These are phyloP conservation scores for Phlebopus sp. DNA, from an alignment of 1,284 basidiomycete species.

Conservation along the genomic window DNA sequence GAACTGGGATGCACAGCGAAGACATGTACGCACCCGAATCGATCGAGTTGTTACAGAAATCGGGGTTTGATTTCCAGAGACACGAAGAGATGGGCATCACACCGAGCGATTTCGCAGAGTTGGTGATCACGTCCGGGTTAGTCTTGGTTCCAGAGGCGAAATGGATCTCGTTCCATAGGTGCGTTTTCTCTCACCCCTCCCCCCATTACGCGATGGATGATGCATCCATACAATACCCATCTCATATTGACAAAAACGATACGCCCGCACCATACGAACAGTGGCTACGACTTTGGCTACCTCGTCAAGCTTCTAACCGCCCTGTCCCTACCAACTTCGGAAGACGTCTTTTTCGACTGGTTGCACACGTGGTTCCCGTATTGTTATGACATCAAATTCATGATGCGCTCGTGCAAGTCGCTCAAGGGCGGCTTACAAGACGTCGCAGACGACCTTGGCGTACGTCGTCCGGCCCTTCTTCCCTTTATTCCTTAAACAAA, in stretches of 20 bases:
- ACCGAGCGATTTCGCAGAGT: conserved; percentile 94
- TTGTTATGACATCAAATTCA: conserved; percentile 97
- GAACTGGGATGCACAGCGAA: conserved; percentile 23
- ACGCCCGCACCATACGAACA: conserved; percentile 42
- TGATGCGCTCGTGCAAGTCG: conserved; percentile 87
- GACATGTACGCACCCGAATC: conserved; percentile 99
- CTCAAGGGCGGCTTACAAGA: conserved; percentile 95
- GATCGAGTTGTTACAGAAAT: conserved; percentile 91
- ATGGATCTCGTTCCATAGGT: conserved; percentile 99
- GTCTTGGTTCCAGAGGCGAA: conserved; percentile 88
- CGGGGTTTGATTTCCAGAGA: conserved; percentile 93
- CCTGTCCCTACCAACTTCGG: conserved; percentile 82
- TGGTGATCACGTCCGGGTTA: conserved; percentile 94
- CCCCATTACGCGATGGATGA: no score
- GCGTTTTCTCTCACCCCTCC: conserved; percentile 24
- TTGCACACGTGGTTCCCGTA: conserved; percentile 94
- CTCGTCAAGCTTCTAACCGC: conserved; percentile 94
- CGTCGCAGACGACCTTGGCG: conserved; percentile 91
- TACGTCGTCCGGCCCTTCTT: conserved; percentile 38
- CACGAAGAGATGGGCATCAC: conserved; percentile 92
- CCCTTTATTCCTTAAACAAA: conserved; percentile 5
- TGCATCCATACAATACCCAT: no score
- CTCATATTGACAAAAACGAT: no score
- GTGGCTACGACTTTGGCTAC: conserved; percentile 99
- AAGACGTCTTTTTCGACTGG: conserved; percentile 89